Evolutionary conservation across 2,329 filamentous ascomycete genomes (phyloP), one percentile per base, ranked within the genome.

Genomic region (Alternaria sp.): DNA sequence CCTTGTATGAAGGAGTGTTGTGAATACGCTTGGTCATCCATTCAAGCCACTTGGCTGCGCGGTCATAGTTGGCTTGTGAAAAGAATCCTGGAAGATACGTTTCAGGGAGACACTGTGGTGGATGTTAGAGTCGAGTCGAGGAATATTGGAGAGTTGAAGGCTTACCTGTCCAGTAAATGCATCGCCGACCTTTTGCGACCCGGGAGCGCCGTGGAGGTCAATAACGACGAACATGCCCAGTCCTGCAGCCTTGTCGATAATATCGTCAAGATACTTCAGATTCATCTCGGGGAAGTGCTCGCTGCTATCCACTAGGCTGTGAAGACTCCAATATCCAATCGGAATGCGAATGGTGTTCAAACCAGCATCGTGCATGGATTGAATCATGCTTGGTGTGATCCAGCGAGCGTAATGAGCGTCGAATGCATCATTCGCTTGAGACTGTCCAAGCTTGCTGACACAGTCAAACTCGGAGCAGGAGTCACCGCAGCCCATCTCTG

Each of bases 11-110:
- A 19, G 77, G 53, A 57, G 81, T 83, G 6, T 71, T 78, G 71
- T 89, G 86, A 61, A 88, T 83, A 23, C 83, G 79, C 28, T 82
- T 80, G 5, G 85, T 83, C 68, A 89, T 84, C 84, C 84, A 88
- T 51, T 82, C 76, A 15, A 89, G 83, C 77, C 87, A 89, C 55
- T 82, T 71, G 58, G 83, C 67, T 2, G 85, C 85, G 15, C 88
- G 85, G 32, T 82, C 82, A 73, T 87, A 90, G 74, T 90, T 83
- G 69, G 84, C 83, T 60, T 83, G 81, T 19, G 81, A 79, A 74
- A 88, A 90, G 77, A 90, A 89, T 1, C 85, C 86, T 3, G 86
- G 60, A 8, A 62, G 44, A 15, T 40, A n/a, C 28, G 56, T n/a
- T 21, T 45, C 40, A 12, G 43, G 17, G 67, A 5, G 65, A 72